Percentiles rank a stretch among this genome's conserved stretches.
These are phyloP conservation scores for Cyanidium caldarium DNA, from an alignment of 23 red algal species.

Conservation along the genomic window DNA sequence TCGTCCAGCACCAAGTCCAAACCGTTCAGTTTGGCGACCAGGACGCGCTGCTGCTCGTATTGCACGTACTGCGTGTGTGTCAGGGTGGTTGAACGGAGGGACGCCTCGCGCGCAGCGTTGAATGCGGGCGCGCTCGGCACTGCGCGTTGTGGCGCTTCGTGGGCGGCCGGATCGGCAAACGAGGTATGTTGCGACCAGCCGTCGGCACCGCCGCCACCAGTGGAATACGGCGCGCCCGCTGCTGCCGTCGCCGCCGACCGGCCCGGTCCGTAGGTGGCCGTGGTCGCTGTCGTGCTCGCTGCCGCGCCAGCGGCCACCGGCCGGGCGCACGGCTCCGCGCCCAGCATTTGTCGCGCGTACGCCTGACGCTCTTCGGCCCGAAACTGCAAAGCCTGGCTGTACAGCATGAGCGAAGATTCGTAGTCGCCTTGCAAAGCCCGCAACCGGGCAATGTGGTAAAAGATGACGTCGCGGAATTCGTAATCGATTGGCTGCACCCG, in stretches of 20 bases:
- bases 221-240: not conserved
- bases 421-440: conserved; percentile 65
- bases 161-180: not conserved
- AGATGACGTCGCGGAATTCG: conserved; percentile 66
- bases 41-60: conserved; percentile 25
- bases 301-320: no score
- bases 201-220: not conserved
- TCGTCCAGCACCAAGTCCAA: not conserved
- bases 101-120: no score
- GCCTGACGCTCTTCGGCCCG: not conserved
- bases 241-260: not conserved
- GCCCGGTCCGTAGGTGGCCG: not conserved
- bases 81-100: no score
- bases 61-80: not conserved
- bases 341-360: not conserved
- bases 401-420: conserved; percentile 52
- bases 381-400: conserved; percentile 42
- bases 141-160: not conserved
- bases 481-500: conserved; percentile 43
- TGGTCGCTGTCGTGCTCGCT: no score
- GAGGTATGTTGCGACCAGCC: not conserved
- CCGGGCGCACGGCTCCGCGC: no score
- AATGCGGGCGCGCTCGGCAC: no score
- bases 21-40: conserved; percentile 20
- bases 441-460: conserved; percentile 79